Base-by-base conservation (phyloP, 306 rosid species). In the Hippophae rhamnoides region DNA sequence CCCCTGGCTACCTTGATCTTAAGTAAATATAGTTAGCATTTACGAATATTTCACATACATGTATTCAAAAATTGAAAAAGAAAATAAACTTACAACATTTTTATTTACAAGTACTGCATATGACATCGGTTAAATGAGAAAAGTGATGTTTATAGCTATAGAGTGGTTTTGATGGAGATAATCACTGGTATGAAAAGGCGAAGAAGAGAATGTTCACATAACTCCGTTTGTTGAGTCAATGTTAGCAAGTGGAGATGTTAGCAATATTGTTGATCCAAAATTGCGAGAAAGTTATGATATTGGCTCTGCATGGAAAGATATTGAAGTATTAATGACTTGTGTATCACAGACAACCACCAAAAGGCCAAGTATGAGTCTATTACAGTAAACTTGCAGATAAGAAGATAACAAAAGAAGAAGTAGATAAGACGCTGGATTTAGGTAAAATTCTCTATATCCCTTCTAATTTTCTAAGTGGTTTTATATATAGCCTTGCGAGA, bases 71-170 rank as follows among this genome's bases (percentile, higher is more conserved):
- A 12, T 49, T 6, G 5, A 49, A 12, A 49, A 12, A 49, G 2
- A 11, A 49, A 11, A 49, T 2, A 49, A 23, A 49, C 10, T 10
- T 27, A 27, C 38, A 27, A 0, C 38, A 27, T 27, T 49, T 41
- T 41, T 13, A 11, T 9, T 10, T 41, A 13, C 47, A 62, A 47
- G 41, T 62, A 50, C 41, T 49, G 13, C 13, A 9, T 8, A 48
- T 13, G 41, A 62, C 40, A 38, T 26, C 9, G 66, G 66, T 7
- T 62, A 43, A 50, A 40, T 51, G 66, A 62, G 66, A 62, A 51
- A 41, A 62, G 66, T 10, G 66, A 62, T 41, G 66, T 62, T 18
- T 62, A 62, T 49, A 62, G 66, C 23, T 62, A 31, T 42, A 57
- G 66, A n/a, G 48, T 62, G 6, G 57, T 62, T 12, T 12, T 62